Conservation (phyloP, 2,329 filamentous ascomycete genomes). For the Didymella pinodella region DNA sequence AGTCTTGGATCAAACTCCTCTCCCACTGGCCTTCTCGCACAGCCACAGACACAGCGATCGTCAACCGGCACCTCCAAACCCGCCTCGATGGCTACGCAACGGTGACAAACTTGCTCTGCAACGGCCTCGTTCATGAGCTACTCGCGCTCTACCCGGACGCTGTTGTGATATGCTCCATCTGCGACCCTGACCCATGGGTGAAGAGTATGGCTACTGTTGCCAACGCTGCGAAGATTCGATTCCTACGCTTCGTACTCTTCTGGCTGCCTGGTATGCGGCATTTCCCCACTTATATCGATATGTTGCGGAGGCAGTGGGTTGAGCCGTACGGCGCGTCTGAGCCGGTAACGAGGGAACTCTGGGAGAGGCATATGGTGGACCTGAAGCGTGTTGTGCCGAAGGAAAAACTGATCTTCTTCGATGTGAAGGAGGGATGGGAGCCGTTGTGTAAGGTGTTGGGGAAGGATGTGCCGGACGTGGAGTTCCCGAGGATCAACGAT, state of each 20-base stretch:
- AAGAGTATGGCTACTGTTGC: neutral
- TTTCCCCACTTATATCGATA: neutral
- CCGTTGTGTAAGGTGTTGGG: slow-evolving; percentile 6
- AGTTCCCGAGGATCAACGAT: slow-evolving; percentile 6
- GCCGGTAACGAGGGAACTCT: neutral
- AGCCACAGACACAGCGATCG: neutral
- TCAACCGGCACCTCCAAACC: neutral
- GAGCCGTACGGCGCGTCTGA: neutral
- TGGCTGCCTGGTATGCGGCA: neutral
- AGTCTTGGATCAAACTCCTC: neutral
- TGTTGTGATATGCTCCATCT: neutral
- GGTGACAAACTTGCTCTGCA: slow-evolving; percentile 1
- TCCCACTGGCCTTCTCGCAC: neutral
- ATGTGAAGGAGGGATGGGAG: slow-evolving; percentile 7
- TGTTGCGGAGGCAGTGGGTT: slow-evolving; percentile 4
- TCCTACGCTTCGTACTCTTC: slow-evolving; percentile 1
- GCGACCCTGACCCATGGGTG: slow-evolving; percentile 6
- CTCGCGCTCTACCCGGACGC: slow-evolving; percentile 4
- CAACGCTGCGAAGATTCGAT: neutral
- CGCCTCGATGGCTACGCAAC: slow-evolving; percentile 4
- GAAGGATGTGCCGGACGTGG: neutral
- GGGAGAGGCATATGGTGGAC: slow-evolving; percentile 4
- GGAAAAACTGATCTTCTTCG: neutral
- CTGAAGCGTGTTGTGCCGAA: neutral
- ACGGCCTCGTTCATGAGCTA: neutral